These are phyloP conservation scores for Saccharum hybrid DNA, from an alignment of 202 grass and related monocot genomes.

Conservation along the genomic window DNA sequence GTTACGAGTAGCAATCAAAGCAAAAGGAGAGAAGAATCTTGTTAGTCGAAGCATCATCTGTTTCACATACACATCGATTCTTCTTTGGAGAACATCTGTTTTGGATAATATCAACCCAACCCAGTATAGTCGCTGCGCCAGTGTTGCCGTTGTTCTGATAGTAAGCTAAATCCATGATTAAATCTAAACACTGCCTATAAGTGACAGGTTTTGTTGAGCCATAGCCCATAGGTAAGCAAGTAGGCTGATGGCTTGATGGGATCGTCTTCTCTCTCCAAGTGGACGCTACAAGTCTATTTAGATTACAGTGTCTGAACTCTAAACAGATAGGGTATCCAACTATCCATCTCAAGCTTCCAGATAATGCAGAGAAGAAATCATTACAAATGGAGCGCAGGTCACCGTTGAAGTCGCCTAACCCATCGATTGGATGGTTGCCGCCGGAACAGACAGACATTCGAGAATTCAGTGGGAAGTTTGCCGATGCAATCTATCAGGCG, in stretches of 20 bases:
- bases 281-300: background rate
- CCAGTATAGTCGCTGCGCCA: background rate
- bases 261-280: background rate
- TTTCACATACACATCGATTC: background rate
- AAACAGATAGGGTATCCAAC: background rate
- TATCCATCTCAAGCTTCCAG: constrained; percentile 17
- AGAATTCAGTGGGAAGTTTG: background rate
- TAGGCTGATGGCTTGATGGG: background rate
- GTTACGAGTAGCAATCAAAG: constrained; percentile 32
- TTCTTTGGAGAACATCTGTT: background rate
- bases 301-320: constrained; percentile 26
- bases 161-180: background rate
- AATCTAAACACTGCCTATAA: background rate
- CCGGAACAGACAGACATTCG: background rate
- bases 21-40: background rate
- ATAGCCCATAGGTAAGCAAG: background rate
- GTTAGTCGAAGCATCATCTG: background rate
- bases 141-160: background rate
- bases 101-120: background rate
- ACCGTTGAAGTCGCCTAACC: constrained; percentile 9
- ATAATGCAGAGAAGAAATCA: constrained; percentile 3
- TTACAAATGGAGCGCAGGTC: background rate
- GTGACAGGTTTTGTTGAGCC: background rate
- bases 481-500: constrained; percentile 14
- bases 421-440: background rate